Evolutionary conservation across 2,329 filamentous ascomycete species (phyloP).

Genomic region (Endocalyx cinctus): DNA sequence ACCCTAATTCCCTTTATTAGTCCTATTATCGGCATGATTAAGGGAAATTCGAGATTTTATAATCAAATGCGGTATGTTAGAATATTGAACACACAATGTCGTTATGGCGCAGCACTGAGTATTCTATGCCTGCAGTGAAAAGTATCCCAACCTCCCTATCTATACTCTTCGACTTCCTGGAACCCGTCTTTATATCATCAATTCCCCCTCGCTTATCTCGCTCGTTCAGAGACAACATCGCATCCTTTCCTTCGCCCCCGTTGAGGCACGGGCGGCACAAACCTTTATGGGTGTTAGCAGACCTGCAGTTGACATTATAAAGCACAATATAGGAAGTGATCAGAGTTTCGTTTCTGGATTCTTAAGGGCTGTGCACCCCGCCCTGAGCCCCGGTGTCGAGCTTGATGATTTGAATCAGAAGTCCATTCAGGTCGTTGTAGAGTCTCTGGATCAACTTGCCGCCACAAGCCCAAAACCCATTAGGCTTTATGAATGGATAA

Average conservation of each 20-base stretch:
- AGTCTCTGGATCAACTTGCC: slow-evolving; percentile 7
- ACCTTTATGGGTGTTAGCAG: slow-evolving; percentile 4
- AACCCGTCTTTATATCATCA: slow-evolving; percentile 4
- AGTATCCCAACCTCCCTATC: slow-evolving; percentile 4
- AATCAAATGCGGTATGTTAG: background rate
- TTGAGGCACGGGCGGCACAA: background rate
- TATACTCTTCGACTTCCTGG: slow-evolving; percentile 7
- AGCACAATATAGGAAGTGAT: slow-evolving; percentile 3
- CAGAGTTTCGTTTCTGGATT: slow-evolving; percentile 12
- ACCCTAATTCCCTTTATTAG: background rate
- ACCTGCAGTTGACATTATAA: slow-evolving; percentile 5
- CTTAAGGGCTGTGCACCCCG: slow-evolving; percentile 9
- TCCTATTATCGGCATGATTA: background rate
- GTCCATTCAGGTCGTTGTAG: slow-evolving; percentile 8
- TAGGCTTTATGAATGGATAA: slow-evolving; percentile 14
- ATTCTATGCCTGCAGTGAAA: background rate
- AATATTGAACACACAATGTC: background rate
- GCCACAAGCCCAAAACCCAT: slow-evolving; percentile 4
- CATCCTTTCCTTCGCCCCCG: slow-evolving; percentile 5
- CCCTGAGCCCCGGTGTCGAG: slow-evolving; percentile 9
- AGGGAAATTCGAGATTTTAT: too few species aligned
- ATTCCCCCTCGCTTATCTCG: slow-evolving; percentile 1
- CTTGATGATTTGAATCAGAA: slow-evolving; percentile 15
- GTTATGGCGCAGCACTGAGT: too few species aligned
- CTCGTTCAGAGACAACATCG: slow-evolving; percentile 1